Percentiles rank a stretch among this genome's conserved stretches.
phyloP scores from a whole-genome alignment of 371 early-diverging fungal species.

The Lichtheimia ramosa region DNA sequence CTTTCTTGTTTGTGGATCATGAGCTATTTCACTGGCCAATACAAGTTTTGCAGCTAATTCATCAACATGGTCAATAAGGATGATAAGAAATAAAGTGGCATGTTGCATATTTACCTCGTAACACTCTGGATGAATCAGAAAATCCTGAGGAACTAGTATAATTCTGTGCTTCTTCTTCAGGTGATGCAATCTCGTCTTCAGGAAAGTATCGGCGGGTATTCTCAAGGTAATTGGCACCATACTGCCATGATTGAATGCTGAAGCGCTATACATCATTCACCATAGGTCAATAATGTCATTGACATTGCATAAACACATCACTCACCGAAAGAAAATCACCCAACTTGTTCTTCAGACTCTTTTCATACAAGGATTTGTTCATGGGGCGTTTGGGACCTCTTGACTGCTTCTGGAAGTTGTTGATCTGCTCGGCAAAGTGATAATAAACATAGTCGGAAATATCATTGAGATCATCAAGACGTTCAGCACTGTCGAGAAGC shows the following conservation, averaged over 20 bases:
- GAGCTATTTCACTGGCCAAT: slow-evolving; percentile 75
- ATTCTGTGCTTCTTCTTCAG: slow-evolving; percentile 62
- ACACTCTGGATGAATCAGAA: slow-evolving; percentile 25
- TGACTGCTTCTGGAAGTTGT: slow-evolving; percentile 45
- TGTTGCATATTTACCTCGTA: slow-evolving; percentile 8
- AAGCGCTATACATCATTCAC: slow-evolving; percentile 18
- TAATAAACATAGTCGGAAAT: slow-evolving; percentile 74
- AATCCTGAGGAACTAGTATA: slow-evolving; percentile 56
- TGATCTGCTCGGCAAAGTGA: slow-evolving; percentile 63
- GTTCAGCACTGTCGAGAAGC: slow-evolving; percentile 48
- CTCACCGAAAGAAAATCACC: slow-evolving; percentile 57
- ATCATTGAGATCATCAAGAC: slow-evolving; percentile 77
- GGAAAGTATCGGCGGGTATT: slow-evolving; percentile 59
- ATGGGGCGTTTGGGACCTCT: slow-evolving; percentile 46
- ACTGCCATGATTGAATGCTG: slow-evolving; percentile 63
- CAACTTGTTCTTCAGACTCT: slow-evolving; percentile 47
- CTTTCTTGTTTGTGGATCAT: slow-evolving; percentile 84
- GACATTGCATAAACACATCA: not conserved
- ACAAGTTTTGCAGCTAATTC: slow-evolving; percentile 64
- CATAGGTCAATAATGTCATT: not conserved
- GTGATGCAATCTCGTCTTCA: slow-evolving; percentile 49
- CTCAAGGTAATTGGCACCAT: slow-evolving; percentile 66
- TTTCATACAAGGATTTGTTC: slow-evolving; percentile 35
- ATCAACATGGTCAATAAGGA: not conserved
- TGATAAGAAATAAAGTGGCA: slow-evolving; percentile 1